Evolutionary conservation across 768 basidiomycete species (phyloP), one percentile per base, ranked within the genome.

Genomic region (Pilatotrama ljubarskyi): DNA sequence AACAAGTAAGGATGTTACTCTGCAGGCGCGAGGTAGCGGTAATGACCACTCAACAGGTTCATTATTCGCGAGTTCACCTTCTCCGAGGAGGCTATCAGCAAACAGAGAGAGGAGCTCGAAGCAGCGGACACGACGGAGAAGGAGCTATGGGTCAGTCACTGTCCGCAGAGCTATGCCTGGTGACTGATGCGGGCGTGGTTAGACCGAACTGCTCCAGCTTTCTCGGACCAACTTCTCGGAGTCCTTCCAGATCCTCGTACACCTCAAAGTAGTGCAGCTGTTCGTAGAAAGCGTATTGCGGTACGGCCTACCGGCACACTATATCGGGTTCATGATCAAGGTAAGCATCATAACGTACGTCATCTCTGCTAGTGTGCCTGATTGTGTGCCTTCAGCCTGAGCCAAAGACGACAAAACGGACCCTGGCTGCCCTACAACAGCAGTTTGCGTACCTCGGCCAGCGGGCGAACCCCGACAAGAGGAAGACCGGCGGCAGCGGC

Each of bases 141-240:
- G 75, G 96, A 99, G 69, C 86, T 97, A 49, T 98, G 97, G 97
- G 95, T 96, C 69, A 65, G 86, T 73, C 2, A 2, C 29, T 35
- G n/a, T 9, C 13, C 7, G 35, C n/a, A 26, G 18, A 46, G 10
- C 14, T 6, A 25, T 22, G 10, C 3, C 18, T 13, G 32, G 56
- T 63, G 53, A 63, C 32, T 11, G 58, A 29, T 14, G 17, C 37
- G n/a, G 17, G n/a, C 37, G 40, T 32, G 37, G 18, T 52, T 66
- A 98, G 95, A 91, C 93, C 25, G 96, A 99, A 66, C 82, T 99
- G 0, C 78, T 99, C 24, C 84, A 91, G 66, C 73, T 98, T 37
- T 87, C 95, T 37, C 82, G 97, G 55, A 97, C 93, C 52, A 98
- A 96, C 75, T 99, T 98, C 73, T 95, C 95, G 0, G 97, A 99